Base-by-base conservation (phyloP, 2,329 filamentous ascomycete species). In the Septoria petroselini region DNA sequence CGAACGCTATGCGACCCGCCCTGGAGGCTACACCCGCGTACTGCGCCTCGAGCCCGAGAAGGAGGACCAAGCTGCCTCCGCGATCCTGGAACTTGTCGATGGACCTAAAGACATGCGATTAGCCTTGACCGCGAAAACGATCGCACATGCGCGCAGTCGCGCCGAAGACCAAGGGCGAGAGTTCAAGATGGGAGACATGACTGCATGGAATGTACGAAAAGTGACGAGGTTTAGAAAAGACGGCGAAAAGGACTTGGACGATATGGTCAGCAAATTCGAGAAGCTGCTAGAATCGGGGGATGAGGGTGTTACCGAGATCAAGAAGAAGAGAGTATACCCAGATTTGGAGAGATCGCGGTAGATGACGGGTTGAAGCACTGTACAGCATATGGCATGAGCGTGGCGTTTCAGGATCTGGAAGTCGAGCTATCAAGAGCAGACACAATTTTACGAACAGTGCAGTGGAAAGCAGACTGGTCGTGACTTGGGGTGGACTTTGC, bases 21-120 rank as follows among this genome's bases (percentile, higher is more conserved):
- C 87, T 1, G 93, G 93, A 55, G 93, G 93, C 48, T 98, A 97
- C 77, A 98, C 93, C 14, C 88, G 93, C 35, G 88, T 98, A 8
- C 82, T 96, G 40, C 88, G 90, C 60, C 90, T 94, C 58, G 91
- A 97, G 72, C 87, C 93, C 50, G 81, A 86, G 63, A 89, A 91
- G 70, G 79, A 81, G 64, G 91, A 97, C 70, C 89, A 96, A 73
- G 91, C 88, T 7, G 81, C 84, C 57, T 91, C 86, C 27, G 91
- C 93, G 17, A 91, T 98, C 57, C 83, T 98, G 40, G 90, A 97
- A 72, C 81, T 98, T 25, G 91, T 98, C 54, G 93, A 98, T 71
- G 91, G 91, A 29, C 89, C 90, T 27, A 86, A 85, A 68, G 93
- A 98, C 71, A 88, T 95, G 76, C 86, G 91, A 27, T 96, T 96